Percentiles rank a stretch among this genome's conserved stretches.
Conservation (phyloP, 768 basidiomycete species). For the Rhodotorula taiwanensis region DNA sequence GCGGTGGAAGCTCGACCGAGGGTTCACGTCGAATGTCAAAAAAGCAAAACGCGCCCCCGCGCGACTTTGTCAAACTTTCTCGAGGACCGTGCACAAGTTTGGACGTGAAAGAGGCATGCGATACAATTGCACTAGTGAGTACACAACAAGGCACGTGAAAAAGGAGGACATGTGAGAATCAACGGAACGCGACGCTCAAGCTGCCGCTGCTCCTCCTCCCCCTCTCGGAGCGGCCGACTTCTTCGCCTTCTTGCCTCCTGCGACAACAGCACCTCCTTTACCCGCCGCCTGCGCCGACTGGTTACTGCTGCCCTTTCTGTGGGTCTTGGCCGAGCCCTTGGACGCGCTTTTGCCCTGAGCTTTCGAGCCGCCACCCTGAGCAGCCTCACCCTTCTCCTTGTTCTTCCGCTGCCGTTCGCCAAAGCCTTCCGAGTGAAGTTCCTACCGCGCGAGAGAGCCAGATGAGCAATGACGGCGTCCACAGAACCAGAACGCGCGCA, state of each 20-base stretch:
- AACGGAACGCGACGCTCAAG: neutral
- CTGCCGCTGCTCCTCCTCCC: neutral
- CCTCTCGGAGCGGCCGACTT: neutral
- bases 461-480: neutral
- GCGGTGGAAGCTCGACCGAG: too few relatives aligned
- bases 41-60: too few relatives aligned
- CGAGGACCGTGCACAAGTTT: too few relatives aligned
- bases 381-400: conserved; percentile 40
- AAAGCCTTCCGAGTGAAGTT: conserved; percentile 76
- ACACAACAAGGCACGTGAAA: neutral
- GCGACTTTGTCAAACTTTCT: too few relatives aligned
- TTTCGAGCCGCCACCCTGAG: conserved; percentile 2
- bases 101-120: too few relatives aligned
- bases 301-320: too few relatives aligned
- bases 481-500: neutral
- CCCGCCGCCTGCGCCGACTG: conserved; percentile 14
- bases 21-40: too few relatives aligned
- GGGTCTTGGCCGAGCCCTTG: neutral
- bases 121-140: too few relatives aligned
- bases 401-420: conserved; percentile 81
- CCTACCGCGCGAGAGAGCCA: conserved; percentile 30
- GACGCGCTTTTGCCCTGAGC: neutral
- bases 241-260: neutral
- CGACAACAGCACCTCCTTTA: conserved; percentile 1
- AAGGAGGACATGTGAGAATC: neutral